Base-by-base conservation (phyloP, 1,139 yeast genomes). In the Yamadazyma triangularis region DNA sequence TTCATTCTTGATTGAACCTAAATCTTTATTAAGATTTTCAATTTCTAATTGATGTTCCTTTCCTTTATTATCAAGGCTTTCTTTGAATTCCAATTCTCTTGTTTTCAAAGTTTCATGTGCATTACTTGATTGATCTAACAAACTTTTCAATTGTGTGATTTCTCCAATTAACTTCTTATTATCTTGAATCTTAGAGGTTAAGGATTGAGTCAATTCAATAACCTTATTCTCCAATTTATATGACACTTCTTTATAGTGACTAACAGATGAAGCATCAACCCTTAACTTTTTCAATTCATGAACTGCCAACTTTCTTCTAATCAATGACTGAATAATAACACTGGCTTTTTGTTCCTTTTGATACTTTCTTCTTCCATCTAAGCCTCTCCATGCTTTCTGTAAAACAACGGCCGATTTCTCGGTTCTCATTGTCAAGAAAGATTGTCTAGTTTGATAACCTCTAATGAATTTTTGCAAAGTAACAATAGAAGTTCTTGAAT, bases 161-260 rank as follows among this genome's bases (percentile, higher is more conserved):
- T 84, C 85, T 10, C 62, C 60, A 42, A 76, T 70, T 50, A 89
- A 68, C 38, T 71, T 73, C 62, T 81, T 83, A 58, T 88, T 89
- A 47, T 87, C 96, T 47, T 77, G 83, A 25, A 81, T 78, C 58
- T 84, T 83, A 16, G 79, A 60, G 1, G 95, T 78, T 44, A 89
- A 69, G 8, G 81, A 76, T 55, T 89, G 95, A 1, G 96, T 88
- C 43, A 93, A 75, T 57, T 89, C 95, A 42, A 91, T 88, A 15
- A 93, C 97, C 69, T 91, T 91, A 59, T 89, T 91, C 58, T 93
- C 98, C 50, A 91, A 73, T 54, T 84, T 79, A 61, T 87, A 91
- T 48, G 94, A 87, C 24, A 87, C 95, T 55, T 91, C 96, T 58
- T 86, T 79, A 66, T 86, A 73, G 51, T 83, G 94, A 53, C 80